Evolutionary conservation across 352 stramenopile genomes (phyloP).

Genomic region (Globisporangium spinosum): DNA sequence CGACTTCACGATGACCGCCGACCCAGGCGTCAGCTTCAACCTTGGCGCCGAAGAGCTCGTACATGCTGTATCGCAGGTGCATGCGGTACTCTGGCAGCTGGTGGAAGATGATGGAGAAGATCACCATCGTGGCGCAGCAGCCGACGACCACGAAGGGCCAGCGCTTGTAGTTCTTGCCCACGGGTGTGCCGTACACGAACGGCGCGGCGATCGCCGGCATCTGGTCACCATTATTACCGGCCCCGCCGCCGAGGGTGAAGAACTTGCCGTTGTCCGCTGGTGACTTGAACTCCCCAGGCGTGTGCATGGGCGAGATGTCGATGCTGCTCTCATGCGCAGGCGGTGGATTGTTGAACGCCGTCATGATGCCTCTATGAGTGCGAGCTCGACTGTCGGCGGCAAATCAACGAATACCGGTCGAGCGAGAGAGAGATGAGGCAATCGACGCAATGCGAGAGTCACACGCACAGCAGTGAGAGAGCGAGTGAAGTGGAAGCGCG

Average conservation of each 20-base stretch:
- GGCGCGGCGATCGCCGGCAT: constrained; percentile 49
- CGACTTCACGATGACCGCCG: constrained; percentile 68
- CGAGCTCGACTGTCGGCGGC: not conserved
- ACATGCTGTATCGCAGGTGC: constrained; percentile 59
- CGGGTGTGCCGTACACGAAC: constrained; percentile 72
- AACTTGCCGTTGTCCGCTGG: constrained; percentile 58
- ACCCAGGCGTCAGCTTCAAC: constrained; percentile 56
- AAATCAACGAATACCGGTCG: not conserved
- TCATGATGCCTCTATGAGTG: constrained; percentile 6
- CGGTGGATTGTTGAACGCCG: constrained; percentile 10
- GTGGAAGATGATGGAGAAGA: constrained; percentile 70
- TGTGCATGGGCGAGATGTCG: constrained; percentile 24
- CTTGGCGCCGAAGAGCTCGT: constrained; percentile 52
- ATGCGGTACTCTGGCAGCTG: constrained; percentile 70
- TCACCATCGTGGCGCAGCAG: constrained; percentile 41
- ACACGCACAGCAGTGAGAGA: not conserved
- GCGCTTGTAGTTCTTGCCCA: constrained; percentile 79
- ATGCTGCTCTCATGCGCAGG: constrained; percentile 8
- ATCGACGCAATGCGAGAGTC: constrained; percentile 7
- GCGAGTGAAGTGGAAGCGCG: not conserved
- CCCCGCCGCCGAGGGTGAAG: constrained; percentile 34
- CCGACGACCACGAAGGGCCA: constrained; percentile 69
- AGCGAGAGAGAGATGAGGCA: not conserved
- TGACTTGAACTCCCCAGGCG: constrained; percentile 35
- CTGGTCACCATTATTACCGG: constrained; percentile 15